A percentile compares a stretch with the other conserved stretches of the same genome.
Evolutionary conservation across 2,329 filamentous ascomycete genomes (phyloP).

Genomic region (Daldinia sp.): DNA sequence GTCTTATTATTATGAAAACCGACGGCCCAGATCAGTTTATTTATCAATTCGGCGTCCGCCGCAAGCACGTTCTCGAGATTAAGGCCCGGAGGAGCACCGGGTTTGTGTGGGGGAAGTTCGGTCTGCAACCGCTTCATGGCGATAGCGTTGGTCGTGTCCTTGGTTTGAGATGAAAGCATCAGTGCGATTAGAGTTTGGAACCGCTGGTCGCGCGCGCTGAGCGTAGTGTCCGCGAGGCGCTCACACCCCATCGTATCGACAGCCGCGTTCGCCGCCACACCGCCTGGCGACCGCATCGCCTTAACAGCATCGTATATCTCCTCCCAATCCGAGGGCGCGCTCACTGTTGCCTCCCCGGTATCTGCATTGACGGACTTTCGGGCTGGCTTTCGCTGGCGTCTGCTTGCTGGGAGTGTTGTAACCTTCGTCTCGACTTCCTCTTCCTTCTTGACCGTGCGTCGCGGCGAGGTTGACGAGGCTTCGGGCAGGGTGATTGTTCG

Average conservation of each 20-base stretch:
- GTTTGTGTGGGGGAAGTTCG: conserved; percentile 66
- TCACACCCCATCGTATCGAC: conserved; percentile 99
- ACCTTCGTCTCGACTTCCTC: conserved; percentile 26
- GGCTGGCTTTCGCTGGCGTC: conserved; percentile 42
- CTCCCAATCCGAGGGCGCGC: conserved; percentile 63
- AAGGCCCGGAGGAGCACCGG: conserved; percentile 61
- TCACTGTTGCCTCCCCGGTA: conserved; percentile 32
- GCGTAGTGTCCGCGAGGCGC: conserved; percentile 66
- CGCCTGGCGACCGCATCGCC: conserved; percentile 72
- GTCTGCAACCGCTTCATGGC: conserved; percentile 83
- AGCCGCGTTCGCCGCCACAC: conserved; percentile 73
- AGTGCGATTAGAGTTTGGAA: conserved; percentile 88
- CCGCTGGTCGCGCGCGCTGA: conserved; percentile 66
- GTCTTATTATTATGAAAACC: conserved; percentile 98
- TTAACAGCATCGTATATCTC: conserved; percentile 80
- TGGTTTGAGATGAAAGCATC: conserved; percentile 93
- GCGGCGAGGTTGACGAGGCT: conserved; percentile 11
- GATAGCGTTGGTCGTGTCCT: conserved; percentile 87
- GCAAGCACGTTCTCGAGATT: conserved; percentile 81
- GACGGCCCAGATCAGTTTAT: conserved; percentile 81
- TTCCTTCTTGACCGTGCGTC: conserved; percentile 25
- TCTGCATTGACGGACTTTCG: conserved; percentile 38
- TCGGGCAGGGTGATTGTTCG: conserved; percentile 29
- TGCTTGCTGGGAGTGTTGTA: conserved; percentile 11
- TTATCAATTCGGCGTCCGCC: conserved; percentile 70